Evolutionary conservation across 1,284 basidiomycete species (phyloP).

Genomic region (Rhizopogon parksii): DNA sequence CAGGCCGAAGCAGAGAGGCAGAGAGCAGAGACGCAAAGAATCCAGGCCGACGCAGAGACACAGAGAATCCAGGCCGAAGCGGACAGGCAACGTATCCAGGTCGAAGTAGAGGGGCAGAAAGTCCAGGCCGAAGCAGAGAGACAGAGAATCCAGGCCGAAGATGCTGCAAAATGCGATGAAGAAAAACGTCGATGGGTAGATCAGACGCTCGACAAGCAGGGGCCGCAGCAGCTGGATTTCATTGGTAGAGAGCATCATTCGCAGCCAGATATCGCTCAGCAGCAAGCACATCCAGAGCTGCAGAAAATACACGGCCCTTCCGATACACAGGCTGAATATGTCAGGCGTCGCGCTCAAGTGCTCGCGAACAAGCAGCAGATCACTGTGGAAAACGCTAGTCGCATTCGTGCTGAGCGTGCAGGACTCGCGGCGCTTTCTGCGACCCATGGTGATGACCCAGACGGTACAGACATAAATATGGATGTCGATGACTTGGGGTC

Average conservation of each 20-base stretch:
- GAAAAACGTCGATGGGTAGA: neutral
- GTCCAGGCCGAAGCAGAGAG: constrained; percentile 8
- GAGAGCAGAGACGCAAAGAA: neutral
- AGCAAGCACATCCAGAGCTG: constrained; percentile 7
- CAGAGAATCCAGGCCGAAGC: constrained; percentile 7
- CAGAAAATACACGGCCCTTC: neutral
- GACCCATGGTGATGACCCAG: neutral
- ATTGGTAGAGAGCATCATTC: neutral
- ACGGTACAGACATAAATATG: constrained; percentile 1
- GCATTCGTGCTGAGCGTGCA: constrained; percentile 3
- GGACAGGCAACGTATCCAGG: neutral
- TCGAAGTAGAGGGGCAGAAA: neutral
- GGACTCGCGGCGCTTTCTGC: neutral
- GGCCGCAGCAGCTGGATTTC: neutral
- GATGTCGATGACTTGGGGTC: constrained; percentile 3
- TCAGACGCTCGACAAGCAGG: neutral
- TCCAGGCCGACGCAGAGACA: constrained; percentile 7
- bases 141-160: constrained; percentile 7
- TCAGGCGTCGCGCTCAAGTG: constrained; percentile 2
- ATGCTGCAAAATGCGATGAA: neutral
- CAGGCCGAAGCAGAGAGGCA: constrained; percentile 9
- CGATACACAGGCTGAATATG: constrained; percentile 3
- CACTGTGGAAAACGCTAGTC: constrained; percentile 5
- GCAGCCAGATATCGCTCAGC: constrained; percentile 7
- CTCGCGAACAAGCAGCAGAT: constrained; percentile 8